Evolutionary conservation across 2,329 filamentous ascomycete genomes (phyloP).

Genomic region (Scytalidium lignicola): DNA sequence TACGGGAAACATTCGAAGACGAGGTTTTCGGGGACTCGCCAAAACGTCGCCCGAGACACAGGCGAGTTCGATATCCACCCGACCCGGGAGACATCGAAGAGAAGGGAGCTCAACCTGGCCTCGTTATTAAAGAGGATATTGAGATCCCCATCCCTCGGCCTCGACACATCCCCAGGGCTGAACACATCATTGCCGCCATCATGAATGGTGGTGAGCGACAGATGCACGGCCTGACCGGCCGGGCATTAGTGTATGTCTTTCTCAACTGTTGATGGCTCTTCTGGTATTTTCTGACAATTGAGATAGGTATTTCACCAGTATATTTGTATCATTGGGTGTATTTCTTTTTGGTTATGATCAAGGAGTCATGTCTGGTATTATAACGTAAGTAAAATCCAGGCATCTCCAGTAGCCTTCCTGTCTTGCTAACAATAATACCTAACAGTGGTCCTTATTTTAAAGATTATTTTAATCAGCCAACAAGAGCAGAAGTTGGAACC

Average conservation of each 20-base stretch:
- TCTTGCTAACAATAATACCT: slow-evolving; percentile 12
- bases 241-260: slow-evolving; percentile 73
- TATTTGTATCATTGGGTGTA: slow-evolving; percentile 81
- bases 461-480: slow-evolving; percentile 87
- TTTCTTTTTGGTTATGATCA: slow-evolving; percentile 90
- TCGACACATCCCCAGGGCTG: slow-evolving; percentile 57
- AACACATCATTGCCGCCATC: slow-evolving; percentile 71
- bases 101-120: slow-evolving; percentile 33
- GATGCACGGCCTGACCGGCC: slow-evolving; percentile 90
- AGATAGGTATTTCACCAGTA: slow-evolving; percentile 84
- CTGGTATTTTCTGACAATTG: slow-evolving; percentile 4
- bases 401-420: background rate
- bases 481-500: slow-evolving; percentile 81
- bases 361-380: slow-evolving; percentile 77
- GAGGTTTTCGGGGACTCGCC: slow-evolving; percentile 47
- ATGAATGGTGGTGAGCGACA: slow-evolving; percentile 77
- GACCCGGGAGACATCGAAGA: slow-evolving; percentile 33
- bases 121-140: slow-evolving; percentile 67
- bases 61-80: slow-evolving; percentile 65
- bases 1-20: slow-evolving; percentile 61
- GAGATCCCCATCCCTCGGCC: slow-evolving; percentile 66
- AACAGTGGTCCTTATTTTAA: slow-evolving; percentile 78
- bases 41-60: slow-evolving; percentile 45
- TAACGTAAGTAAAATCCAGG: slow-evolving; percentile 45
- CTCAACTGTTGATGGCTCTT: slow-evolving; percentile 2